Evolutionary conservation across 352 stramenopile genomes (phyloP).

Genomic region (Blastocystis sp.): DNA sequence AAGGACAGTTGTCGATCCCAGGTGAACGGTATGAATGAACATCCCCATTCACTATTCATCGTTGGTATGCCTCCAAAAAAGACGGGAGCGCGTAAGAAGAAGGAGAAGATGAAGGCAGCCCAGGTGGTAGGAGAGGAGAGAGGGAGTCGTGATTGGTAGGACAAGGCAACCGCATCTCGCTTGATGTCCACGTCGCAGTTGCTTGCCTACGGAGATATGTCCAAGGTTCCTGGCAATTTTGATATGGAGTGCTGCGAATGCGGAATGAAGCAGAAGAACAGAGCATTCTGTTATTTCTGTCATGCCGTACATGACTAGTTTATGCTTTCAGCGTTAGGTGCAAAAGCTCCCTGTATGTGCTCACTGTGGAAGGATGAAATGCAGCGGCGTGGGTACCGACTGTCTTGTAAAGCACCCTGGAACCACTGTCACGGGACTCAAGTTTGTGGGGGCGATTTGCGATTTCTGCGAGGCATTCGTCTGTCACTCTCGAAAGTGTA

Average conservation of each 20-base stretch:
- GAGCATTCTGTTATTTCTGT: constrained; percentile 57
- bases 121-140: background rate
- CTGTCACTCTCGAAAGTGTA: constrained; percentile 55
- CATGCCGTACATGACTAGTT: background rate
- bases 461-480: constrained; percentile 55
- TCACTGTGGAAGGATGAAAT: constrained; percentile 51
- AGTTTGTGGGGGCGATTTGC: constrained; percentile 53
- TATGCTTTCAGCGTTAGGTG: background rate
- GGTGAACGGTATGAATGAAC: no score
- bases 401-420: constrained; percentile 50
- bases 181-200: constrained; percentile 46
- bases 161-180: constrained; percentile 16
- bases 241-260: constrained; percentile 54
- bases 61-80: constrained; percentile 40
- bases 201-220: constrained; percentile 48
- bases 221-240: constrained; percentile 51
- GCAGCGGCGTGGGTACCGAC: constrained; percentile 25
- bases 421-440: constrained; percentile 47
- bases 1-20: no score
- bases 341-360: constrained; percentile 49
- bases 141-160: background rate
- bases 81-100: constrained; percentile 33
- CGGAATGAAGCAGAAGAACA: constrained; percentile 54
- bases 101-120: constrained; percentile 42
- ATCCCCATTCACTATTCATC: no score